Conservation (phyloP, 2,329 filamentous ascomycete species). For the Fusarium secorum region DNA sequence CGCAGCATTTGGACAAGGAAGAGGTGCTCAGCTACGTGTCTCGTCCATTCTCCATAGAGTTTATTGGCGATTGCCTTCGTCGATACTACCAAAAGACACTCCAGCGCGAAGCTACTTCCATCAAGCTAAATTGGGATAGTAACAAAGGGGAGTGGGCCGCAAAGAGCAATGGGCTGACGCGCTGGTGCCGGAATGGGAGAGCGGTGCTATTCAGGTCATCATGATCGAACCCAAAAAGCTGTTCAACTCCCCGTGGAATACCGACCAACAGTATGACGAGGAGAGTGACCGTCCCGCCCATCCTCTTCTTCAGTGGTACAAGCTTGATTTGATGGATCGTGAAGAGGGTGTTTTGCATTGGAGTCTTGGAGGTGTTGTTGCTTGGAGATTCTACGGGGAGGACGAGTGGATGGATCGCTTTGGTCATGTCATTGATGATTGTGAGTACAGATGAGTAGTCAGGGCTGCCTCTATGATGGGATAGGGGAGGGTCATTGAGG, state of each 20-base stretch:
- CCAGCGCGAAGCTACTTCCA: background rate
- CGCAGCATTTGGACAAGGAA: background rate
- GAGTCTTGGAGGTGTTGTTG: background rate
- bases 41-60: background rate
- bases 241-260: too few relatives aligned
- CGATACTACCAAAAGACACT: background rate
- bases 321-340: background rate
- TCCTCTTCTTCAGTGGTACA: background rate
- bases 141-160: fast-evolving
- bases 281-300: fast-evolving
- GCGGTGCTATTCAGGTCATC: background rate
- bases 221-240: background rate
- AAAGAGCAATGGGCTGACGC: background rate
- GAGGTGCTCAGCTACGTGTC: background rate
- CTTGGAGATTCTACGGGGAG: background rate
- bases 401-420: background rate
- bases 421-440: background rate
- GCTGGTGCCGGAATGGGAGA: background rate
- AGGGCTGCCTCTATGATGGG: fast-evolving
- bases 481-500: fast-evolving
- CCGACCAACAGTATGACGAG: background rate
- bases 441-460: background rate
- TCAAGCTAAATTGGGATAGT: background rate
- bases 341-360: background rate
- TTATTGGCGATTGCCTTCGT: background rate